Conservation (phyloP, 805 yeast species). For the Saturnispora quitensis region DNA sequence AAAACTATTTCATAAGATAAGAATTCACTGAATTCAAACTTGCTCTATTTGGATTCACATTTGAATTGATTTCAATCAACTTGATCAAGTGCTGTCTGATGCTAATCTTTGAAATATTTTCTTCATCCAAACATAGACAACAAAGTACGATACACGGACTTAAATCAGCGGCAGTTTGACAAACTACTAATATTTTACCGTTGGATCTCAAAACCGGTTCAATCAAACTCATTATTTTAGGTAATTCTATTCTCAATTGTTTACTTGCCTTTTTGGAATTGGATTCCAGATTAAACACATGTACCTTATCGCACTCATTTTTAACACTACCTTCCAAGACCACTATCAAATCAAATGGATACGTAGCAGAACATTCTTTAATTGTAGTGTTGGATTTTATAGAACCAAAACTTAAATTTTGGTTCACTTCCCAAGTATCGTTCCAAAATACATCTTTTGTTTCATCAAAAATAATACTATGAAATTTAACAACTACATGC, state of each 20-base stretch:
- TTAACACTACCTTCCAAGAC: constrained; percentile 14
- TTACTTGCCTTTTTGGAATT: constrained; percentile 59
- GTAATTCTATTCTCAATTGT: constrained; percentile 40
- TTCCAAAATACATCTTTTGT: constrained; percentile 1
- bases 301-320: constrained; percentile 15
- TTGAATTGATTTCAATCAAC: constrained; percentile 34
- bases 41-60: constrained; percentile 67
- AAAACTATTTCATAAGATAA: constrained; percentile 33
- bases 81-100: constrained; percentile 43
- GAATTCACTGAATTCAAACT: constrained; percentile 66
- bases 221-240: constrained; percentile 30
- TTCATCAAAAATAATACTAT: too few relatives aligned
- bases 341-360: constrained; percentile 22
- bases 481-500: not conserved
- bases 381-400: constrained; percentile 6
- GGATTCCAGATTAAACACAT: constrained; percentile 19
- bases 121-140: constrained; percentile 39
- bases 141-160: constrained; percentile 52
- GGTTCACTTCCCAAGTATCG: constrained; percentile 10
- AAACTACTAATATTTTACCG: constrained; percentile 37
- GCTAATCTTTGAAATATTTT: constrained; percentile 20
- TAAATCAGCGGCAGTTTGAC: constrained; percentile 60
- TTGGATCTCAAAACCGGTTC: constrained; percentile 11
- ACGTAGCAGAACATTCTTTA: not conserved
- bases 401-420: constrained; percentile 19